phyloP scores from a whole-genome alignment of 2,329 filamentous ascomycete species.

The Botrytis galanthina region DNA sequence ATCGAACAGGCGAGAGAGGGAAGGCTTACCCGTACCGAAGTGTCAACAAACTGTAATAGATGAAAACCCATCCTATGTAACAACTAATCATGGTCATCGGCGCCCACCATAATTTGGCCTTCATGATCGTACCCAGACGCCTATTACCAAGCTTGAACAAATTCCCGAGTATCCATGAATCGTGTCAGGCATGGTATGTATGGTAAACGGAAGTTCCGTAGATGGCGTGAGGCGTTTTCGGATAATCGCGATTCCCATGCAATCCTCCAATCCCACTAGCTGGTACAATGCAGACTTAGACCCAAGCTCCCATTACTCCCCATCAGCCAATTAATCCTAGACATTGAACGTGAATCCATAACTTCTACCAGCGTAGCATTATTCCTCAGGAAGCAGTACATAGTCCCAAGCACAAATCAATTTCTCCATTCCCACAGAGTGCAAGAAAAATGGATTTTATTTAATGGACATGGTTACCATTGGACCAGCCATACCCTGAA shows the following conservation, averaged over 20 bases:
- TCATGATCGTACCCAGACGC: background rate
- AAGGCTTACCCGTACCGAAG: background rate
- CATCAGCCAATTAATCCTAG: background rate
- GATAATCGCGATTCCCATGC: slow-evolving; percentile 1
- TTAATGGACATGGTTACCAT: too few species aligned
- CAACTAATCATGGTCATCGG: background rate
- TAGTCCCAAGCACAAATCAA: slow-evolving; percentile 10
- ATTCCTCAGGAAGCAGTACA: background rate
- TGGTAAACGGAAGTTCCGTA: background rate
- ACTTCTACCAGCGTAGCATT: background rate
- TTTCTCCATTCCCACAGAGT: background rate
- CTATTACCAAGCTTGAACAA: slow-evolving; percentile 4
- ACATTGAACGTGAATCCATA: background rate
- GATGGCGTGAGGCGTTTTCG: slow-evolving; percentile 7
- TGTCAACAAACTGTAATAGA: background rate
- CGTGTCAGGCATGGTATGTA: background rate
- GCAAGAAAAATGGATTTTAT: too few species aligned
- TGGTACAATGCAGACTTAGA: background rate
- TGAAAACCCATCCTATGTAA: background rate
- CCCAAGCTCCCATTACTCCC: background rate
- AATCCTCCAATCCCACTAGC: background rate
- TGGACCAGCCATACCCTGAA: too few species aligned
- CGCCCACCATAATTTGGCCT: background rate
- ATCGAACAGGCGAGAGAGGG: background rate
- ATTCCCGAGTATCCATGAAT: slow-evolving; percentile 11